These are phyloP conservation scores for Russula ochroleuca DNA, from an alignment of 768 basidiomycete species.

Conservation along the genomic window DNA sequence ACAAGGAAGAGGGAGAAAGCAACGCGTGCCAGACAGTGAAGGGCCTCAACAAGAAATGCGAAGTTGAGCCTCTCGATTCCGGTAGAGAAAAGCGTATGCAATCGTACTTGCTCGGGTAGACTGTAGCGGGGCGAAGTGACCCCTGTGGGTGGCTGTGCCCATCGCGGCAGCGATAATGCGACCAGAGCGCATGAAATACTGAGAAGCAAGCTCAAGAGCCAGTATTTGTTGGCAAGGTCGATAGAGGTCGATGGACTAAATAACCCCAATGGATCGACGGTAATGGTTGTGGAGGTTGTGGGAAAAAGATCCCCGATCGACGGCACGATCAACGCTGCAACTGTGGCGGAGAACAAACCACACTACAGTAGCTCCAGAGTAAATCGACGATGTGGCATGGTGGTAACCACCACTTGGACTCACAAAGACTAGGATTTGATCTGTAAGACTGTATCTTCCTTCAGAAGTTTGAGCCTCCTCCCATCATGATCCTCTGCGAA, in stretches of 20 bases:
- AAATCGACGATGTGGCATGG: neutral
- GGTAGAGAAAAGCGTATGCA: neutral
- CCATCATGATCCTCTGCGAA: neutral
- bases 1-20: neutral
- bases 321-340: neutral
- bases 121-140: neutral
- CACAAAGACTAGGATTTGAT: constrained; percentile 4
- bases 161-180: neutral
- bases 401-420: neutral
- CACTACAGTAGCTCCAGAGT: neutral
- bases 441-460: neutral
- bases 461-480: neutral
- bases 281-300: no score
- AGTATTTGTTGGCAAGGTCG: neutral
- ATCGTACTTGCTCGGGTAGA: neutral
- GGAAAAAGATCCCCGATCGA: neutral
- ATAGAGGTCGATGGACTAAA: neutral
- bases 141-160: neutral
- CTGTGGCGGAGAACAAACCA: constrained; percentile 8
- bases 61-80: neutral
- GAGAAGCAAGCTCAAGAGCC: constrained; percentile 4
- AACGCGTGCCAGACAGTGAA: neutral
- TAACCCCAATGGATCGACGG: no score
- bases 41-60: no score
- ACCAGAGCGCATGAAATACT: constrained; percentile 3